These are phyloP conservation scores for Misopates orontium DNA, from an alignment of 257 asterid species.

Conservation along the genomic window DNA sequence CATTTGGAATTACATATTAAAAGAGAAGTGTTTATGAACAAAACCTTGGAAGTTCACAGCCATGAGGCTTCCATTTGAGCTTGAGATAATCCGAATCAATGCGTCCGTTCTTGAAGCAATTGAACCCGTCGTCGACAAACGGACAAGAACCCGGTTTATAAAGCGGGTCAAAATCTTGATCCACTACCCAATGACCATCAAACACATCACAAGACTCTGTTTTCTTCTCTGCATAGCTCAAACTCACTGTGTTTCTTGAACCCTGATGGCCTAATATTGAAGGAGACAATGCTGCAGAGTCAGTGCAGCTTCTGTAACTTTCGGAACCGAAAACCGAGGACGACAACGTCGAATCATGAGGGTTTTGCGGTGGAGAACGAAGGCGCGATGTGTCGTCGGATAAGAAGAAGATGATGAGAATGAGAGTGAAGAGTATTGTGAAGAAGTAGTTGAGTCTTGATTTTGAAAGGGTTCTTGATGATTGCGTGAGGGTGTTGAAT, in stretches of 20 bases:
- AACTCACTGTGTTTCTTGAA: conserved; percentile 14
- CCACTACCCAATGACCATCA: conserved; percentile 53
- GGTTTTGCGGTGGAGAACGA: conserved; percentile 26
- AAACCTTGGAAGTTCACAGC: conserved; percentile 63
- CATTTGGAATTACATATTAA: not conserved
- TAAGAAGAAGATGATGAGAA: conserved; percentile 35
- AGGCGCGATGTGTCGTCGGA: conserved; percentile 22
- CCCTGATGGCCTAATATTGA: not conserved
- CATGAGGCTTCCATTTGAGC: conserved; percentile 55
- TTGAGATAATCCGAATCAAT: conserved; percentile 45
- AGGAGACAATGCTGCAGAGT: conserved; percentile 4
- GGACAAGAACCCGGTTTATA: conserved; percentile 56
- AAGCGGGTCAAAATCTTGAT: conserved; percentile 33
- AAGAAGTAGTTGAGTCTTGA: conserved; percentile 36
- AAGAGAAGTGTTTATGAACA: no score
- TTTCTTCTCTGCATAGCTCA: conserved; percentile 5
- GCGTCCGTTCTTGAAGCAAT: conserved; percentile 66
- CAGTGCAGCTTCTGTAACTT: conserved; percentile 20
- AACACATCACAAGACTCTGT: conserved; percentile 44
- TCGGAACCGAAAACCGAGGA: conserved; percentile 23
- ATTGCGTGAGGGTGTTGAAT: conserved; percentile 17
- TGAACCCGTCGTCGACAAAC: conserved; percentile 48
- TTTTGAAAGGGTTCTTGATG: conserved; percentile 36
- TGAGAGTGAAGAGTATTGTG: conserved; percentile 31
- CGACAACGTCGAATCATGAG: conserved; percentile 2